Conservation (phyloP, 1,139 yeast species). For the Protomyces macrosporus region DNA sequence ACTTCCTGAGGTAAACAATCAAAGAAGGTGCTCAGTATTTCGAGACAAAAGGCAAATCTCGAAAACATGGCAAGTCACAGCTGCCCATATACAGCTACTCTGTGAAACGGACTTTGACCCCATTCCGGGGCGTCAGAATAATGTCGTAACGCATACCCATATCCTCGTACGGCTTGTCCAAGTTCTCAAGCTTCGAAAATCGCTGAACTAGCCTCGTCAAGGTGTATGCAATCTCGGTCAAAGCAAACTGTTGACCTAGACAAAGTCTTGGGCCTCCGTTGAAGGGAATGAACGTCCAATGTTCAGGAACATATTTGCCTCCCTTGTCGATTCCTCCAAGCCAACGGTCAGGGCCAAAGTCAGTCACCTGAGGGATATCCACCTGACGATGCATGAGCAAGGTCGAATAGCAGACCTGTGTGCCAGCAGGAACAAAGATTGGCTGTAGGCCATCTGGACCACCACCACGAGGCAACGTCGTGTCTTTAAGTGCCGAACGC, state of each 20-base stretch:
- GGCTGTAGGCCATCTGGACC: conserved; percentile 47
- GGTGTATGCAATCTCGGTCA: conserved; percentile 52
- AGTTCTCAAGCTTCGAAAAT: conserved; percentile 28
- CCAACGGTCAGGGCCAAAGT: conserved; percentile 53
- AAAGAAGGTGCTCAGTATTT: too few relatives aligned
- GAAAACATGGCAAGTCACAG: too few relatives aligned
- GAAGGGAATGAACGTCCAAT: conserved; percentile 17
- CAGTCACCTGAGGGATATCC: conserved; percentile 47
- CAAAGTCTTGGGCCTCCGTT: conserved; percentile 61
- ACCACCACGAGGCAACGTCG: conserved; percentile 52
- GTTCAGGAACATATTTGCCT: conserved; percentile 37
- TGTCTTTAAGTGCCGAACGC: conserved; percentile 47
- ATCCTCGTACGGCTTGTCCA: background rate
- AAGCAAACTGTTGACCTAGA: conserved; percentile 56
- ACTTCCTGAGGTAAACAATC: too few relatives aligned
- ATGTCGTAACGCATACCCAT: conserved; percentile 9
- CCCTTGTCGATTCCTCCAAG: conserved; percentile 29
- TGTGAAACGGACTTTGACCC: background rate
- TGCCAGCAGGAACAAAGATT: conserved; percentile 47
- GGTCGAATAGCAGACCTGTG: conserved; percentile 45
- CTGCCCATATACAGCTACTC: too few relatives aligned
- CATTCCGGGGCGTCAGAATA: conserved; percentile 10
- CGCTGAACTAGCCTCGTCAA: conserved; percentile 44
- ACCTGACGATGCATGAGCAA: conserved; percentile 48
- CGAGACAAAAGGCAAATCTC: too few relatives aligned